phyloP scores from a whole-genome alignment of 495 filamentous ascomycete species.

The Darksidea phi region DNA sequence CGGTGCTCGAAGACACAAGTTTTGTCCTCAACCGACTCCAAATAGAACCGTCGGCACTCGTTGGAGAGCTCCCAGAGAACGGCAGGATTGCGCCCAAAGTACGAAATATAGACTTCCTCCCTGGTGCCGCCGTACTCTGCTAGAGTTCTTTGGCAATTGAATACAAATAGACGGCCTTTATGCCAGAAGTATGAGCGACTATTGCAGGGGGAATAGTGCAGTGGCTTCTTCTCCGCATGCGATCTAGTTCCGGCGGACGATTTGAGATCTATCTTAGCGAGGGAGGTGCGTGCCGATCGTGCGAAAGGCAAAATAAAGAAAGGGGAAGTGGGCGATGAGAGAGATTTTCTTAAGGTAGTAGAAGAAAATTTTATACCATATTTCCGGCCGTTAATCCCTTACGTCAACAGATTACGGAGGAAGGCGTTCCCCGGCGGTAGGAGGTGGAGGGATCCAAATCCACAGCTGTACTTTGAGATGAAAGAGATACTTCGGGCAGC shows the following conservation, averaged over 20 bases:
- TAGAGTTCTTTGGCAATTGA: slow-evolving; percentile 12
- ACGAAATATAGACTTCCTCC: slow-evolving; percentile 15
- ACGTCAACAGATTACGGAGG: neutral
- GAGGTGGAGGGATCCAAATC: neutral
- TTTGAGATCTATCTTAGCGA: too few species aligned
- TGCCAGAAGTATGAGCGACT: slow-evolving; percentile 18
- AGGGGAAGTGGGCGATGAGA: neutral
- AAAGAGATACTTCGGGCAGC: neutral
- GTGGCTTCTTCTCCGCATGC: slow-evolving; percentile 20
- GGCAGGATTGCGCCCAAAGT: slow-evolving; percentile 11
- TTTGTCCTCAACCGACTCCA: slow-evolving; percentile 13
- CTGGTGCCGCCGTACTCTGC: slow-evolving; percentile 5
- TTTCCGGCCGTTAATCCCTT: neutral
- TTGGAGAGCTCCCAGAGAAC: slow-evolving; percentile 9
- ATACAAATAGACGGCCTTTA: slow-evolving; percentile 16
- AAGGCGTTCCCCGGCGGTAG: neutral
- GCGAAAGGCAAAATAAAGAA: too few species aligned
- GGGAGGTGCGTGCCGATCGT: too few species aligned
- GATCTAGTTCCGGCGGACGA: slow-evolving; percentile 13
- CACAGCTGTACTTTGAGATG: neutral
- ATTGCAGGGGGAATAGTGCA: slow-evolving; percentile 17
- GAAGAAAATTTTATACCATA: neutral
- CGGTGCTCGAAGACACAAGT: slow-evolving; percentile 16
- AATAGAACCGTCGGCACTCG: slow-evolving; percentile 14
- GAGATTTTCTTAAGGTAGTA: neutral